These are phyloP conservation scores for Sporothrix brasiliensis DNA, from an alignment of 2,329 filamentous ascomycete genomes.

Conservation along the genomic window DNA sequence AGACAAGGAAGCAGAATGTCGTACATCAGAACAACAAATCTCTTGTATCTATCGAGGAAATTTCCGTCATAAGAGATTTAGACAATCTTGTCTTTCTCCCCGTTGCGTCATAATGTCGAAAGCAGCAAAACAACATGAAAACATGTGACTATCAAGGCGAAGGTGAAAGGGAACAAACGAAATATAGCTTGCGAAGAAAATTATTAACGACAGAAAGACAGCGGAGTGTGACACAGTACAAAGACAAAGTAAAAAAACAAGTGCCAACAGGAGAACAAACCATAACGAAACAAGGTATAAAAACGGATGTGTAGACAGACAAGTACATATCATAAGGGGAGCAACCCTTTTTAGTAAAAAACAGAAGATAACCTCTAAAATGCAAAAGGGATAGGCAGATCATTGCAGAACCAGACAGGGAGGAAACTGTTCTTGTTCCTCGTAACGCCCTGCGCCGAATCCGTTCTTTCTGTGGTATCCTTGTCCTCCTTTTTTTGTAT, in stretches of 20 bases:
- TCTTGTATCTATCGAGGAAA: constrained; percentile 33
- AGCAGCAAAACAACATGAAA: constrained; percentile 11
- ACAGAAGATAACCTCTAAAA: constrained; percentile 9
- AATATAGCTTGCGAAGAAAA: neutral
- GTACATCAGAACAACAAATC: constrained; percentile 27
- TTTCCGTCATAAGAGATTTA: constrained; percentile 28
- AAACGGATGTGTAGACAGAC: constrained; percentile 4
- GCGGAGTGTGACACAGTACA: neutral
- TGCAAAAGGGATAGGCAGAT: constrained; percentile 4
- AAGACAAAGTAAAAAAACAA: neutral
- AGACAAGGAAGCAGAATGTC: neutral
- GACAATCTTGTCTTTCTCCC: constrained; percentile 25
- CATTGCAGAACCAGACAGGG: constrained; percentile 7
- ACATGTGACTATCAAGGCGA: neutral
- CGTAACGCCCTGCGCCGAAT: constrained; percentile 20
- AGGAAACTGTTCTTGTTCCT: neutral
- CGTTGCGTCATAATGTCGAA: constrained; percentile 29
- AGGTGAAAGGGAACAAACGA: neutral
- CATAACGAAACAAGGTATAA: neutral
- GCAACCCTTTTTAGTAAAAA: neutral
- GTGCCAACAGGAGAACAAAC: neutral
- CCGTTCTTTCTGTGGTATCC: neutral
- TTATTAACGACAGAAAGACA: neutral
- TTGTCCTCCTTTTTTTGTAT: constrained; percentile 19
- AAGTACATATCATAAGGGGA: constrained; percentile 20